phyloP scores from a whole-genome alignment of 2,329 filamentous ascomycete species.

The Cordyceps sp. region DNA sequence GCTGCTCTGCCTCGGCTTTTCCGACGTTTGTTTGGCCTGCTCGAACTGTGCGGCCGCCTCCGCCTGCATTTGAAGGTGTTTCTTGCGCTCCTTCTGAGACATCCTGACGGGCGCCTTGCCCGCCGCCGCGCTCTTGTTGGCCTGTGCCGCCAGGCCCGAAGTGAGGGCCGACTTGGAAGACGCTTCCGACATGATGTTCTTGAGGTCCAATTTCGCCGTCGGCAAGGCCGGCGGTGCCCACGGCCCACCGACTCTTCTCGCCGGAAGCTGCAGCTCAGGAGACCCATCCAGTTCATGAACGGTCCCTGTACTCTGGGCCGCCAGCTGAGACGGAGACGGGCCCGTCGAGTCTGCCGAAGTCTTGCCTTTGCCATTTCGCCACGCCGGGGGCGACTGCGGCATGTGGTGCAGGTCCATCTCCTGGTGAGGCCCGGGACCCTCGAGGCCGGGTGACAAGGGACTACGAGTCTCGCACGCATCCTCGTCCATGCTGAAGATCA shows the following conservation, averaged over 20 bases:
- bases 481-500: constrained; percentile 93
- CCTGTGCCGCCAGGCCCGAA: constrained; percentile 34
- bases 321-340: neutral
- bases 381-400: constrained; percentile 12
- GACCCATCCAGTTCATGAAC: neutral
- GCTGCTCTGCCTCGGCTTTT: constrained; percentile 11
- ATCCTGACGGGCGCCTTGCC: constrained; percentile 39
- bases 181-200: constrained; percentile 55
- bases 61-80: constrained; percentile 52
- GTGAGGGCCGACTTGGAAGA: constrained; percentile 36
- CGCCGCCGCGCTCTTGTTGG: constrained; percentile 18
- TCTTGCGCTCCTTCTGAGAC: constrained; percentile 87
- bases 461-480: constrained; percentile 27
- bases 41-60: constrained; percentile 21
- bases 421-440: constrained; percentile 6
- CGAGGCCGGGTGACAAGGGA: constrained; percentile 9
- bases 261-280: neutral
- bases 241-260: constrained; percentile 18
- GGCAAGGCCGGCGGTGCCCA: constrained; percentile 35
- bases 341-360: constrained; percentile 1
- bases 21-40: too few species aligned
- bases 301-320: neutral
- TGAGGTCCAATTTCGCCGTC: constrained; percentile 53
- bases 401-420: constrained; percentile 12
- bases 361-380: constrained; percentile 8